Percentiles rank a stretch among this genome's conserved stretches.
Evolutionary conservation across 257 asterid genomes (phyloP).

Genomic region (Gentiana straminea): DNA sequence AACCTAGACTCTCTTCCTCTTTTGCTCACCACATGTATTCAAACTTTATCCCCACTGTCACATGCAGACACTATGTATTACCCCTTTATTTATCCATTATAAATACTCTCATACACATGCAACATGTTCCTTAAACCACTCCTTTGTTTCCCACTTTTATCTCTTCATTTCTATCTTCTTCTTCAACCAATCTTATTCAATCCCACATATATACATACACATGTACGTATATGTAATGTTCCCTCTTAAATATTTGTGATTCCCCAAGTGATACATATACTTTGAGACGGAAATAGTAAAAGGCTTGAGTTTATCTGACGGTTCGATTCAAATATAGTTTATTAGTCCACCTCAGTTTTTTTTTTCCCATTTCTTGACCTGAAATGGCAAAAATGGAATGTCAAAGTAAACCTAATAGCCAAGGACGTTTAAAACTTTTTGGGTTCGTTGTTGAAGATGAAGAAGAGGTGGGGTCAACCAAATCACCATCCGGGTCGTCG

Average conservation of each 20-base stretch:
- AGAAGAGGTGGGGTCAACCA: conserved; percentile 39
- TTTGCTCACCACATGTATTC: conserved; percentile 3
- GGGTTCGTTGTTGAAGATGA: conserved; percentile 66
- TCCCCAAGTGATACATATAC: too few species aligned
- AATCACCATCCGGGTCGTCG: conserved; percentile 21
- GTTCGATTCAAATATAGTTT: too few species aligned
- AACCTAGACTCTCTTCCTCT: conserved; percentile 7
- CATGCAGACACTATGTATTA: neutral
- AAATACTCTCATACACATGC: conserved; percentile 77
- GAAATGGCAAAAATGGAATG: conserved; percentile 55
- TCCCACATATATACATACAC: too few species aligned
- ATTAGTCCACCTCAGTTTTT: too few species aligned
- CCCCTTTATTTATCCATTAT: conserved; percentile 17
- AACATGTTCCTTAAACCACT: conserved; percentile 22
- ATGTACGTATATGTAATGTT: too few species aligned
- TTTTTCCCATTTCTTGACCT: too few species aligned
- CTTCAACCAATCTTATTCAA: too few species aligned
- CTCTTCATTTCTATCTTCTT: neutral
- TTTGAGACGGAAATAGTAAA: too few species aligned
- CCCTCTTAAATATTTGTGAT: too few species aligned
- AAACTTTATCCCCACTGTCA: conserved; percentile 12
- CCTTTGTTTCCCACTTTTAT: neutral
- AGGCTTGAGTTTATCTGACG: too few species aligned
- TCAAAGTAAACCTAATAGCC: conserved; percentile 18
- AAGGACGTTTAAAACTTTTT: conserved; percentile 59